A percentile compares a stretch with the other conserved stretches of the same genome.
Evolutionary conservation across 305 asterid genomes (phyloP).

Genomic region (Euphrasia arctica): DNA sequence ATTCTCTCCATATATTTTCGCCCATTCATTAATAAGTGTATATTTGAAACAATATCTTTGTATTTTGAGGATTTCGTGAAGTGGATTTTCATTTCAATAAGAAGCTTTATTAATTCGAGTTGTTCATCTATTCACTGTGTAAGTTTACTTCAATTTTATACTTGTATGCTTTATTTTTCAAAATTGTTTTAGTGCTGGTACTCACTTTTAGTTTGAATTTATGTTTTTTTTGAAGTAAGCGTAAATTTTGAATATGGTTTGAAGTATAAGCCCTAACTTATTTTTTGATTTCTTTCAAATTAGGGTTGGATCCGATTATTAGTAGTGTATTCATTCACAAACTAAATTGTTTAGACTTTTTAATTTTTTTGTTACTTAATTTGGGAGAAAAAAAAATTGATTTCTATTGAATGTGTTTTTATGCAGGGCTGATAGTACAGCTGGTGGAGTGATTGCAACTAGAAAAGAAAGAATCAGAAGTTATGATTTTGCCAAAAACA

Average conservation of each 20-base stretch:
- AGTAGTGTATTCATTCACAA: not conserved
- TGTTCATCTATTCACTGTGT: too few relatives aligned
- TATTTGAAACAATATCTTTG: too few relatives aligned
- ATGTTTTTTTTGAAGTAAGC: too few relatives aligned
- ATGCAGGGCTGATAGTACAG: constrained; percentile 33
- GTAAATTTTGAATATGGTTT: too few relatives aligned
- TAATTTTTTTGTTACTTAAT: constrained; percentile 27
- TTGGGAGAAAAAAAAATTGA: constrained; percentile 20
- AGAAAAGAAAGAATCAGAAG: not conserved
- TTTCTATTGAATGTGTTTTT: constrained; percentile 24
- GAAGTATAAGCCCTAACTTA: not conserved
- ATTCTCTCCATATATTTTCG: not conserved
- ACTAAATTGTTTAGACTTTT: constrained; percentile 1
- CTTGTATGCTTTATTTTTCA: not conserved
- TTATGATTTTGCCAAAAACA: constrained; percentile 22
- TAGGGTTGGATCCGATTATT: not conserved
- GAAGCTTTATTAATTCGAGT: too few relatives aligned
- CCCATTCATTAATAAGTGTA: too few relatives aligned
- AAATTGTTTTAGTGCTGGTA: too few relatives aligned
- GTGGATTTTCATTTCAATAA: too few relatives aligned
- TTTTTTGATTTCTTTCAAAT: not conserved
- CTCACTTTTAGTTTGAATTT: too few relatives aligned
- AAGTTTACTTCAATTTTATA: too few relatives aligned
- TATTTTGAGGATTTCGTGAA: too few relatives aligned
- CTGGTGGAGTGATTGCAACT: constrained; percentile 12